Evolutionary conservation across 176 grass and related monocot species (phyloP), one percentile per base, ranked within the genome.

Genomic region (Ananas comosus): DNA sequence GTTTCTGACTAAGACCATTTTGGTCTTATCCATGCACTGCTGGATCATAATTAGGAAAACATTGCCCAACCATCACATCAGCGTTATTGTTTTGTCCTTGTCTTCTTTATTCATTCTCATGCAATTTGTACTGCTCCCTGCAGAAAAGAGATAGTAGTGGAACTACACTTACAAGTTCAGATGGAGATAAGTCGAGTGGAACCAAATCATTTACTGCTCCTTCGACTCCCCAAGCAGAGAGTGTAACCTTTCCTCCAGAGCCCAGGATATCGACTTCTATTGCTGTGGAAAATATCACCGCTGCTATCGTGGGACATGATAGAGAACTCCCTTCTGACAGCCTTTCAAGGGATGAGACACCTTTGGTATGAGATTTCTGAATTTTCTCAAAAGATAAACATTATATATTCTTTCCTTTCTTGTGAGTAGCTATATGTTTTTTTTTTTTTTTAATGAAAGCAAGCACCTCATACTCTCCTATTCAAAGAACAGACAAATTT

Each of bases 171-270:
- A 86, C 78, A 63, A 90, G 81, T 80, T 95, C 64, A 48, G 76
- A 84, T 72, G 79, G 81, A 69, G 91, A 95, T 51, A 89, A 95
- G 56, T 89, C 83, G 12, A 87, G 83, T 76, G 73, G 68, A 2
- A 87, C 73, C 58, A 90, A 95, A 84, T 84, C 84, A 78, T 72
- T 75, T 66, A 78, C 87, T 49, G 80, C 87, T 42, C 87, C 85
- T 76, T 91, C 88, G 74, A 92, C 89, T 47, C 89, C 94, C 84
- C 83, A 93, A 63, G 94, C 84, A 57, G 87, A 88, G 64, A 88
- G 84, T 70, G 10, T 86, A 64, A 90, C 88, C 84, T 99, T 93
- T 80, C 77, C 64, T 59, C 49, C 71, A 27, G 89, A 99, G 71
- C 82, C 68, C 74, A 84, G 84, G 78, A 83, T 84, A 52, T 99